Conservation (phyloP, 192 early-diverging fungal genomes). For the Coemansia sp. region DNA sequence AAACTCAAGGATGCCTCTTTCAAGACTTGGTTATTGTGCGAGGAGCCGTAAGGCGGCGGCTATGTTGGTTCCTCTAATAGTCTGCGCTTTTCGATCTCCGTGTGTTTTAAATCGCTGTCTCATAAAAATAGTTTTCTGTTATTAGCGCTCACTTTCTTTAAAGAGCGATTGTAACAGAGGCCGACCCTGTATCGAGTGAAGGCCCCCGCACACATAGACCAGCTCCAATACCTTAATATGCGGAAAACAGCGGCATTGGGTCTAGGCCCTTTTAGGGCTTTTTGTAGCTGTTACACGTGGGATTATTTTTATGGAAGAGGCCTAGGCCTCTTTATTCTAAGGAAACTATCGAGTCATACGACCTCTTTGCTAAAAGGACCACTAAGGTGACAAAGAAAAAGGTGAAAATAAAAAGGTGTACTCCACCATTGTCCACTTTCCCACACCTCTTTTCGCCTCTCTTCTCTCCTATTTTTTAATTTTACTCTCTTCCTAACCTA, state of each 20-base stretch:
- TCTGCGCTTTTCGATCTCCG: no score
- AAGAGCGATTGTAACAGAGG: no score
- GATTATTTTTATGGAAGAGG: not conserved
- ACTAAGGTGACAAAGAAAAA: not conserved
- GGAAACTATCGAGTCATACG: not conserved
- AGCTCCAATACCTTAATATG: no score
- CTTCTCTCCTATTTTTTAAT: not conserved
- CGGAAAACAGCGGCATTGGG: not conserved
- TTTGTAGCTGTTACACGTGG: not conserved
- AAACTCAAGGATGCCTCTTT: no score
- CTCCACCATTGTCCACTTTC: not conserved
- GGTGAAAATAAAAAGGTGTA: not conserved
- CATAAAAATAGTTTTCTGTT: no score
- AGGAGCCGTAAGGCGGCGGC: no score
- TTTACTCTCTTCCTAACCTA: not conserved
- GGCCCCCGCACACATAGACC: no score
- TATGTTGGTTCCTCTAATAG: no score
- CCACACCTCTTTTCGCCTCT: not conserved
- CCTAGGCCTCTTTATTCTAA: not conserved
- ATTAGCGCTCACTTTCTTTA: no score
- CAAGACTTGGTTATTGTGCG: no score
- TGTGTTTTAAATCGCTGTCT: no score
- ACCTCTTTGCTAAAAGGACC: not conserved
- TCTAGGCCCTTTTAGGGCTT: not conserved
- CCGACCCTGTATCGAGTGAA: no score